A percentile compares a stretch with the other conserved stretches of the same genome.
These are phyloP conservation scores for Candida coleopterorum DNA, from an alignment of 805 yeast species.

Conservation along the genomic window DNA sequence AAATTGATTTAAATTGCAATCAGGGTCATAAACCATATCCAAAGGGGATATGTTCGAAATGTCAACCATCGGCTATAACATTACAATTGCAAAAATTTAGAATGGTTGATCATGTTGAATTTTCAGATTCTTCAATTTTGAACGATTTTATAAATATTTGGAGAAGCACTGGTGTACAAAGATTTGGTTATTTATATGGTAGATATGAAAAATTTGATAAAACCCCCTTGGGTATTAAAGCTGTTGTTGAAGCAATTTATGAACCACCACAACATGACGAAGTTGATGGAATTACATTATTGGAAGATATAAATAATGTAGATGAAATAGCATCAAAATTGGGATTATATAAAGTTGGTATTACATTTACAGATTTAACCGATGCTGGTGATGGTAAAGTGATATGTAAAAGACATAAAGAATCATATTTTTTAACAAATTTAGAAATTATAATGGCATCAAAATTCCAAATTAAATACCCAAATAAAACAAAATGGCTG, in stretches of 20 bases:
- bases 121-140: slow-evolving; percentile 66
- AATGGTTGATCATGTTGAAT: slow-evolving; percentile 97
- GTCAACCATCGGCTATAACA: slow-evolving; percentile 95
- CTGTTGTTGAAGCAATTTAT: slow-evolving; percentile 87
- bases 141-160: slow-evolving; percentile 86
- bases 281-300: slow-evolving; percentile 72
- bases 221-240: slow-evolving; percentile 91
- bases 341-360: slow-evolving; percentile 72
- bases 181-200: slow-evolving; percentile 85
- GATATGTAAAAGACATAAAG: slow-evolving; percentile 86
- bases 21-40: slow-evolving; percentile 95
- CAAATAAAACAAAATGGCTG: slow-evolving; percentile 61
- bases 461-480: slow-evolving; percentile 60
- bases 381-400: slow-evolving; percentile 94
- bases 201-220: slow-evolving; percentile 69
- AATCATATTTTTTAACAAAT: slow-evolving; percentile 86
- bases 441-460: slow-evolving; percentile 84
- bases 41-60: slow-evolving; percentile 86
- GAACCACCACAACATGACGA: slow-evolving; percentile 90
- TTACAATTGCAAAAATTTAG: slow-evolving; percentile 85
- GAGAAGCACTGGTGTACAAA: slow-evolving; percentile 84
- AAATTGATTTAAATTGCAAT: slow-evolving; percentile 59
- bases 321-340: slow-evolving; percentile 50
- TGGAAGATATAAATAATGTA: slow-evolving; percentile 49
- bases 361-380: slow-evolving; percentile 82